phyloP scores from a whole-genome alignment of 176 grass and related monocot genomes.

The Oropetium thomaeum region DNA sequence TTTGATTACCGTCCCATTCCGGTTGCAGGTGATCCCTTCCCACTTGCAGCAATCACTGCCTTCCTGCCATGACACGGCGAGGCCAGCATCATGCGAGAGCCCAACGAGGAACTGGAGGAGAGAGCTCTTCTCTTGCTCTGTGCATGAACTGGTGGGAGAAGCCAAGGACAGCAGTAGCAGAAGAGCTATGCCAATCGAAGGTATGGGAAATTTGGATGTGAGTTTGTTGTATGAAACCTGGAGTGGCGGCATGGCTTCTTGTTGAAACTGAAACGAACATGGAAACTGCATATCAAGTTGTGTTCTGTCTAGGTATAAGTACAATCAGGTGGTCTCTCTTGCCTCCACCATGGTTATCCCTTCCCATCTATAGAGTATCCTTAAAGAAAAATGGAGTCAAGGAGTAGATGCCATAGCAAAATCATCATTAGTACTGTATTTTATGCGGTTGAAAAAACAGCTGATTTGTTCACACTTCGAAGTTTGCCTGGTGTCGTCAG shows the following conservation, averaged over 20 bases:
- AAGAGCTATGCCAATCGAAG: neutral
- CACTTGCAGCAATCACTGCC: conserved; percentile 29
- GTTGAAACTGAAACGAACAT: conserved; percentile 13
- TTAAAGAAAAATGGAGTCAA: conserved; percentile 11
- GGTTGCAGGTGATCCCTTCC: conserved; percentile 39
- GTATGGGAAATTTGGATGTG: neutral
- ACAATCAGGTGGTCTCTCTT: neutral
- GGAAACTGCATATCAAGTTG: neutral
- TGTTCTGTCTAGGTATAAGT: neutral
- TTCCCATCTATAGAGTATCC: neutral
- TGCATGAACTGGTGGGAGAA: conserved; percentile 9
- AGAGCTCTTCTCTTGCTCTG: conserved; percentile 18
- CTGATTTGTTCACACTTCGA: conserved; percentile 16
- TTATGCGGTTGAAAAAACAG: neutral
- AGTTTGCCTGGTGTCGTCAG: neutral
- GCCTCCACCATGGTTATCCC: neutral
- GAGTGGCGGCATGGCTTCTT: conserved; percentile 28
- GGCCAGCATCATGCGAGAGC: neutral
- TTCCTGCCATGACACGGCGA: neutral
- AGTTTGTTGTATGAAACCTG: neutral
- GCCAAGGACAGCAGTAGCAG: conserved; percentile 26
- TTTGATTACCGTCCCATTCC: neutral
- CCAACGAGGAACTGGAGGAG: conserved; percentile 27
- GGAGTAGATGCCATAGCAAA: neutral
- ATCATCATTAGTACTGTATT: neutral